Evolutionary conservation across 768 basidiomycete genomes (phyloP), one percentile per base, ranked within the genome.

Genomic region (Rhizopogon vulgaris): DNA sequence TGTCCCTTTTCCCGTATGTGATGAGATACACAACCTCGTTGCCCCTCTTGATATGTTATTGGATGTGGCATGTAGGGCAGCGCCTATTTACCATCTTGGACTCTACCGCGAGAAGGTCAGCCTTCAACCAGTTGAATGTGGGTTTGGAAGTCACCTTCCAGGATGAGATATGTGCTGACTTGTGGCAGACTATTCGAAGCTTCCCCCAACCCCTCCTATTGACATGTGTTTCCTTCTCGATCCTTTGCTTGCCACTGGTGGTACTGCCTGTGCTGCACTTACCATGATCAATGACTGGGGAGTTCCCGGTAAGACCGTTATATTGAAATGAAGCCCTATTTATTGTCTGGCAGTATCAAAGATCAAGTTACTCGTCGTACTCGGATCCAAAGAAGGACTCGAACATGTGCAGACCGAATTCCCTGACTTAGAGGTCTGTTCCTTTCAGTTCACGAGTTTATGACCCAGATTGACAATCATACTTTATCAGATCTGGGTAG

Each of bases 161-260:
- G 6, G n/a, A 24, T 14, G 14, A 22, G 14, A 34, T 8, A 11
- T 2, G 22, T 12, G 45, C 34, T 46, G 15, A 18, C 34, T 24
- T 38, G 27, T 47, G n/a, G 32, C 38, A 94, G 92, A 95, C 66
- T 91, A 93, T 69, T 94, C 91, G 48, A 94, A 94, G 71, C 76
- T 95, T 34, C 94, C 93, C 11, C 71, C 82, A 36, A 71, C 73
- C 8, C 82, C 86, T 3, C 82, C 85, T 0, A 80, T 94, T 12
- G 94, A 97, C 62, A 69, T 79, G 38, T 84, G 93, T n/a, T 91
- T 84, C 70, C 73, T 98, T 22, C 75, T 97, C 28, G 95, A 98
- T 59, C 95, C 95, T 15, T 71, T 97, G 30, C 85, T 97, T 60
- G 95, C 95, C 0, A 97, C 95, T 3, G 95, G 94, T 48, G 90